Percentiles rank a stretch among this genome's conserved stretches.
These are phyloP conservation scores for Pyrus hybrid DNA, from an alignment of 331 rosid genomes.

Conservation along the genomic window DNA sequence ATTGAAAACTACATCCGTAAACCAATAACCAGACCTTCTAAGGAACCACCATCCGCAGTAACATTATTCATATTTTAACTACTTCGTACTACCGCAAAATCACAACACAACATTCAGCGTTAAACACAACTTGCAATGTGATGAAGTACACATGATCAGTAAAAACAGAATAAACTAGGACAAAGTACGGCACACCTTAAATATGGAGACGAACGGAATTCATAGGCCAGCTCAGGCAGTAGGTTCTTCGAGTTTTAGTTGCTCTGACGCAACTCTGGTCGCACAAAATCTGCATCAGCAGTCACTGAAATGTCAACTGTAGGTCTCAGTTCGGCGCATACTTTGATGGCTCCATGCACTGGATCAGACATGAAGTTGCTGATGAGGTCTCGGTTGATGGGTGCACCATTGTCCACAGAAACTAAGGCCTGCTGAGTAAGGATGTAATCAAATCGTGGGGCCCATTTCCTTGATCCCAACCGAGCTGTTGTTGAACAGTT, in stretches of 20 bases:
- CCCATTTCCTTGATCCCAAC: slow-evolving; percentile 97
- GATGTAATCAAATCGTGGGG: slow-evolving; percentile 84
- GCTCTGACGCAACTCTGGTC: slow-evolving; percentile 85
- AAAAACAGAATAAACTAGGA: neutral
- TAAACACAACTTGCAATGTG: neutral
- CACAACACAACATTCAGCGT: neutral
- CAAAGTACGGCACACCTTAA: neutral
- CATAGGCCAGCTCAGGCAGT: neutral
- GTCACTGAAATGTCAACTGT: slow-evolving; percentile 86
- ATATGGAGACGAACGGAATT: neutral
- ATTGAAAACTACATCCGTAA: neutral
- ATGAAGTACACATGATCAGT: neutral
- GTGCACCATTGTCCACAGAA: slow-evolving; percentile 63
- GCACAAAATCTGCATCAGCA: slow-evolving; percentile 84
- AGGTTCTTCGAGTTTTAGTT: slow-evolving; percentile 17
- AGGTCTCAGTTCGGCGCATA: slow-evolving; percentile 89
- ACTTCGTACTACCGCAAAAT: neutral
- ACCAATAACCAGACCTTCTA: neutral
- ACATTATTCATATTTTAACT: neutral
- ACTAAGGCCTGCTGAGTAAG: too few species aligned
- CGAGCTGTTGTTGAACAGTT: slow-evolving; percentile 97
- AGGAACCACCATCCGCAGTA: neutral
- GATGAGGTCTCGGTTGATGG: slow-evolving; percentile 69
- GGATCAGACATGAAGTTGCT: slow-evolving; percentile 92
- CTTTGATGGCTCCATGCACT: slow-evolving; percentile 86